Percentiles rank a stretch among this genome's conserved stretches.
phyloP scores from a whole-genome alignment of 2,329 filamentous ascomycete genomes.

The Verticillium longisporum region DNA sequence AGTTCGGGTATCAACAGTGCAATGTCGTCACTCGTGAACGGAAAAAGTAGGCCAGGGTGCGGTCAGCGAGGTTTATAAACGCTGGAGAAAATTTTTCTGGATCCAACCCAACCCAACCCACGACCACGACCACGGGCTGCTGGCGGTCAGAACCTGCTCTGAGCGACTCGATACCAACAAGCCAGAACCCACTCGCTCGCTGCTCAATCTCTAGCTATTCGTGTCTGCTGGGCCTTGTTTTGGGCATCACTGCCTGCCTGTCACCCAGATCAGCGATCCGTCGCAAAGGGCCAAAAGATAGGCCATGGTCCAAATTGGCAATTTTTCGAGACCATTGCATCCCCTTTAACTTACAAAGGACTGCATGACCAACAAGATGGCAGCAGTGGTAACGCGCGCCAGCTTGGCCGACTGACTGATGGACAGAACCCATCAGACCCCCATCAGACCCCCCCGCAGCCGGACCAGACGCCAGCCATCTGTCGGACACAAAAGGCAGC shows the following conservation, averaged over 20 bases:
- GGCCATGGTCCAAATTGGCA: background rate
- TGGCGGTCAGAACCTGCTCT: background rate
- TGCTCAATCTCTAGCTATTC: background rate
- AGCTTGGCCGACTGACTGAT: too few species aligned
- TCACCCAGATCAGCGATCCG: too few species aligned
- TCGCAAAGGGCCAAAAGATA: background rate
- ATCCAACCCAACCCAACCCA: background rate
- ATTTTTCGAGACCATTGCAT: background rate
- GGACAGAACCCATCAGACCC: too few species aligned
- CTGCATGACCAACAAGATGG: too few species aligned
- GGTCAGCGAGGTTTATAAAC: background rate
- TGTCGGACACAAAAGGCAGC: too few species aligned
- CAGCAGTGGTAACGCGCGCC: too few species aligned
- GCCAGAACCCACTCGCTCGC: background rate
- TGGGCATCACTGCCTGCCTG: background rate
- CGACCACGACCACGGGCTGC: background rate
- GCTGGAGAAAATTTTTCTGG: slow-evolving; percentile 3
- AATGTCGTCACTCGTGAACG: slow-evolving; percentile 1
- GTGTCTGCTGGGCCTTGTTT: background rate
- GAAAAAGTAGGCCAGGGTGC: background rate
- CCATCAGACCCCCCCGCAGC: too few species aligned
- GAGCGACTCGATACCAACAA: background rate
- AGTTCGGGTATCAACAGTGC: background rate
- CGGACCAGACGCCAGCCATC: too few species aligned
- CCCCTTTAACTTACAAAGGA: too few species aligned